Percentiles rank a stretch among this genome's conserved stretches.
These are phyloP conservation scores for Curvularia lunata DNA, from an alignment of 2,329 filamentous ascomycete genomes.

Conservation along the genomic window DNA sequence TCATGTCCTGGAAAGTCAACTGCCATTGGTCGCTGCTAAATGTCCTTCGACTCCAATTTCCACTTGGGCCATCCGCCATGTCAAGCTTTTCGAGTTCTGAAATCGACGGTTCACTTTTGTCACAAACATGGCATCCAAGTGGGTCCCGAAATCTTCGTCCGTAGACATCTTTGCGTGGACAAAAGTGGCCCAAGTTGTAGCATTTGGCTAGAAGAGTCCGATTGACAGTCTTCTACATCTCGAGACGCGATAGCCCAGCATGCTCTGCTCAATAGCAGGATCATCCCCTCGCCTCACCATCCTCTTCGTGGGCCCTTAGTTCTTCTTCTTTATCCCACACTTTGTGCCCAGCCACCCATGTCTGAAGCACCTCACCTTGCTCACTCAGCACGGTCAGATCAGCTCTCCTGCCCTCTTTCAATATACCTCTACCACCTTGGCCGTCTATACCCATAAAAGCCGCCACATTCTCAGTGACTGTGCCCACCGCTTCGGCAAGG, in stretches of 20 bases:
- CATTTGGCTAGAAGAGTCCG: neutral
- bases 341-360: constrained; percentile 58
- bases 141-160: neutral
- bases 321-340: constrained; percentile 54
- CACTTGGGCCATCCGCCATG: neutral
- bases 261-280: neutral
- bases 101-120: neutral
- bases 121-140: neutral
- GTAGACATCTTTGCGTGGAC: too few species aligned
- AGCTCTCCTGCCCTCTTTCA: constrained; percentile 55
- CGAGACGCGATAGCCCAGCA: neutral
- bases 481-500: constrained; percentile 57
- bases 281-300: constrained; percentile 36
- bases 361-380: constrained; percentile 56
- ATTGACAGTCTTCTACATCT: neutral
- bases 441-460: constrained; percentile 56
- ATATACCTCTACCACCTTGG: constrained; percentile 50
- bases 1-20: neutral
- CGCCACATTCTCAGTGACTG: constrained; percentile 59
- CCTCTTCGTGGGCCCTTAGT: constrained; percentile 31
- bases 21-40: neutral
- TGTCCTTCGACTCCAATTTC: neutral
- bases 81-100: neutral
- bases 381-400: constrained; percentile 59
- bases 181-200: neutral